Evolutionary conservation across 257 asterid species (phyloP).

Genomic region (Penstemon eatonii): DNA sequence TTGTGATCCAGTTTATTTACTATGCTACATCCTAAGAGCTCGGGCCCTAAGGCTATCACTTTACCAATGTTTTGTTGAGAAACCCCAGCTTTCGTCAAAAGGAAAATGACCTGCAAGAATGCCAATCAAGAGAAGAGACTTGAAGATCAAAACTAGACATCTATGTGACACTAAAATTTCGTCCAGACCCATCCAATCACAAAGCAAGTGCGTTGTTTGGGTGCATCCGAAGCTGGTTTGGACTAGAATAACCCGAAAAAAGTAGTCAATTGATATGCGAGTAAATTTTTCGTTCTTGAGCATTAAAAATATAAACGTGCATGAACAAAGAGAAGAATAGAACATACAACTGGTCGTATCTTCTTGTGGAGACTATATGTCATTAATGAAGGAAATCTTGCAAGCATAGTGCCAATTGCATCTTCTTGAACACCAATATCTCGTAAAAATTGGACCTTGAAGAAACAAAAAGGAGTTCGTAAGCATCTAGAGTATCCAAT

Average conservation of each 20-base stretch:
- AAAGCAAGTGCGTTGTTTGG: too few species aligned
- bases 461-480: neutral
- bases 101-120: slow-evolving; percentile 61
- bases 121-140: neutral
- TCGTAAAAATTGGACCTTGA: slow-evolving; percentile 81
- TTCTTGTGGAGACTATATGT: slow-evolving; percentile 91
- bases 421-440: slow-evolving; percentile 82
- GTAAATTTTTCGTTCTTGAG: neutral
- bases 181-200: too few species aligned
- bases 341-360: slow-evolving; percentile 83
- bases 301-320: neutral
- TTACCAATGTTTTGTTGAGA: slow-evolving; percentile 69
- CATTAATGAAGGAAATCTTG: slow-evolving; percentile 74
- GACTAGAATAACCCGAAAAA: neutral
- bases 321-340: neutral
- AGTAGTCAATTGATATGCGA: neutral
- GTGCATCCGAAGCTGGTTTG: too few species aligned
- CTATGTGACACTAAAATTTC: neutral
- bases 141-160: neutral
- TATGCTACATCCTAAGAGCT: slow-evolving; percentile 90
- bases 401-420: slow-evolving; percentile 65
- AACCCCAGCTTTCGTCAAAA: slow-evolving; percentile 87
- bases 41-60: slow-evolving; percentile 78
- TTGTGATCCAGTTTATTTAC: slow-evolving; percentile 78
- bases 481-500: neutral